These are phyloP conservation scores for Arabidopsis arenosa DNA, from an alignment of 345 rosid species.

Conservation along the genomic window DNA sequence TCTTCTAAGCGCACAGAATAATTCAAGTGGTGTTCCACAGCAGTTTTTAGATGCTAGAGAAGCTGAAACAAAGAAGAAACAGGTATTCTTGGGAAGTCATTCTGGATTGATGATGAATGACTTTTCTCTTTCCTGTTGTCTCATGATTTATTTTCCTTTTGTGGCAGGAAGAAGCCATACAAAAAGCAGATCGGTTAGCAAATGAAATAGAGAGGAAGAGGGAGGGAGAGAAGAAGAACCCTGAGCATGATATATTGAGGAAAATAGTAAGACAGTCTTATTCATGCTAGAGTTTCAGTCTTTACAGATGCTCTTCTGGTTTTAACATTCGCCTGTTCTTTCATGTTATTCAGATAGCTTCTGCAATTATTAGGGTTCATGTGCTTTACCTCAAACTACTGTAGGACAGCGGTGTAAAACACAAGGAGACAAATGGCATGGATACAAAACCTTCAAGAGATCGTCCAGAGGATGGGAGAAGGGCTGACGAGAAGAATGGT, in stretches of 20 bases:
- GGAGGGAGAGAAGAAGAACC: conserved; percentile 66
- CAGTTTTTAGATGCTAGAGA: conserved; percentile 84
- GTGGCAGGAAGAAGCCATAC: conserved; percentile 62
- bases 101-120: not conserved
- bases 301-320: conserved; percentile 52
- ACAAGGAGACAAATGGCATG: conserved; percentile 52
- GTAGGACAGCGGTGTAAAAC: conserved; percentile 82
- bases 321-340: conserved; percentile 76
- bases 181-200: conserved; percentile 52
- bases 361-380: conserved; percentile 99
- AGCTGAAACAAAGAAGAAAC: conserved; percentile 76
- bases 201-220: conserved; percentile 70
- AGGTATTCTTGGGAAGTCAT: conserved; percentile 52
- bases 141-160: conserved; percentile 20
- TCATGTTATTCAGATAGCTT: conserved; percentile 94
- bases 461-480: conserved; percentile 55
- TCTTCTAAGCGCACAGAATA: conserved; percentile 88
- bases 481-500: conserved; percentile 60
- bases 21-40: conserved; percentile 91
- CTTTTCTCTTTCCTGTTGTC: not conserved
- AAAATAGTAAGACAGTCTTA: conserved; percentile 76
- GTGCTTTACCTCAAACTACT: conserved; percentile 99
- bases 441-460: conserved; percentile 55
- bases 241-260: conserved; percentile 56
- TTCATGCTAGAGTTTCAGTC: conserved; percentile 72